These are phyloP conservation scores for Chytridium lagenaria DNA, from an alignment of 371 early-diverging fungal species.

Conservation along the genomic window DNA sequence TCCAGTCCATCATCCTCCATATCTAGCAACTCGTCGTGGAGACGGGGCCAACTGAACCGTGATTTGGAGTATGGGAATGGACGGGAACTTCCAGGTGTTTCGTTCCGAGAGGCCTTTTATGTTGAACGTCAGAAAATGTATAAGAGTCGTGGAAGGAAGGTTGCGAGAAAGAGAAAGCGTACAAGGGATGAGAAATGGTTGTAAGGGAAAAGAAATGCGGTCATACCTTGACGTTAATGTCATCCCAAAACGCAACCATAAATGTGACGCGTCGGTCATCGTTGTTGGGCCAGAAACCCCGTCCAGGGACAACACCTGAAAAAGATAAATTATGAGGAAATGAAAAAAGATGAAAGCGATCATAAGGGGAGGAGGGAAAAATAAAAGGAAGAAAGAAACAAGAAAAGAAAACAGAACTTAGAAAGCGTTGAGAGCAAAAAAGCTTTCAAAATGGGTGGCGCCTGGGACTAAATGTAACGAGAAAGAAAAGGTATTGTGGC, in stretches of 20 bases:
- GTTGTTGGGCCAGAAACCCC: not conserved
- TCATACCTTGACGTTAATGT: slow-evolving; percentile 5
- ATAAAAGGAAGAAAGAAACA: not conserved
- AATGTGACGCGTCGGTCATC: slow-evolving; percentile 6
- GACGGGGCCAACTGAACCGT: not conserved
- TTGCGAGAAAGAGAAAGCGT: too few species aligned
- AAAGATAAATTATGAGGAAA: too few species aligned
- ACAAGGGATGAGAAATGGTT: not conserved
- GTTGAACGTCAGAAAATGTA: too few species aligned
- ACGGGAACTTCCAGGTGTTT: slow-evolving; percentile 3
- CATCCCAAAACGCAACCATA: slow-evolving; percentile 17
- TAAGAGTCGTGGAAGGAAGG: too few species aligned
- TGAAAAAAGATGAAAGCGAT: not conserved
- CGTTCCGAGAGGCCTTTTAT: not conserved
- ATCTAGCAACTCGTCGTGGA: not conserved
- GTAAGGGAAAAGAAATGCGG: not conserved
- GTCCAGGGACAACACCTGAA: slow-evolving; percentile 8
- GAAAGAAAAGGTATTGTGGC: not conserved
- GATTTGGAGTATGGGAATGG: slow-evolving; percentile 2
- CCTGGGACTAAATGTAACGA: too few species aligned
- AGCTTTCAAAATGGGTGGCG: not conserved
- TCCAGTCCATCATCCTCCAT: not conserved
- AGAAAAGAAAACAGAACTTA: too few species aligned
- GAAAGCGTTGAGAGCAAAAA: not conserved
- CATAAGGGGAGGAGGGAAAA: not conserved